phyloP scores from a whole-genome alignment of 202 grass and related monocot genomes.

The Setaria viridis region DNA sequence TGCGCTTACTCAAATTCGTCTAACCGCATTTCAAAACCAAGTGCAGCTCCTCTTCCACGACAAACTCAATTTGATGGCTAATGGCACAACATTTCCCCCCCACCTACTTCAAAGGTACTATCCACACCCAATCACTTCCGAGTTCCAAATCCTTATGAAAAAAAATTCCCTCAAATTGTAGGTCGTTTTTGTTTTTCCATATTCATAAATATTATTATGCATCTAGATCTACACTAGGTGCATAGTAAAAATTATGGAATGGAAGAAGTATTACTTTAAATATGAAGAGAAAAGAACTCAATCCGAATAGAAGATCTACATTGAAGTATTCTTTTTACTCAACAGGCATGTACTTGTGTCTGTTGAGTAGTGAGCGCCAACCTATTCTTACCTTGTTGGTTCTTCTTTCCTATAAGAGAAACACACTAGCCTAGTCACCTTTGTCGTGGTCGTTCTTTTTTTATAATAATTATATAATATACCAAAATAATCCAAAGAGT shows the following conservation, averaged over 20 bases:
- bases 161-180: background rate
- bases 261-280: too few species aligned
- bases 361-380: background rate
- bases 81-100: background rate
- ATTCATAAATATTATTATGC: too few species aligned
- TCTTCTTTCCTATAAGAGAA: background rate
- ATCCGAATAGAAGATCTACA: background rate
- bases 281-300: too few species aligned
- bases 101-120: background rate
- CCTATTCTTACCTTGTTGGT: background rate
- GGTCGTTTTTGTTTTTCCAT: too few species aligned
- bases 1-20: background rate
- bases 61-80: background rate
- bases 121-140: background rate
- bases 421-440: background rate
- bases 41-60: background rate
- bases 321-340: background rate
- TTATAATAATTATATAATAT: background rate
- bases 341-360: too few species aligned
- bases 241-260: too few species aligned
- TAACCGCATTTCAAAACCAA: background rate
- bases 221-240: too few species aligned
- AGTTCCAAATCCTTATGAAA: background rate
- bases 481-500: background rate
- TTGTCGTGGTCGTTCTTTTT: background rate